These are phyloP conservation scores for Delitschia confertaspora DNA, from an alignment of 495 filamentous ascomycete genomes.

Conservation along the genomic window DNA sequence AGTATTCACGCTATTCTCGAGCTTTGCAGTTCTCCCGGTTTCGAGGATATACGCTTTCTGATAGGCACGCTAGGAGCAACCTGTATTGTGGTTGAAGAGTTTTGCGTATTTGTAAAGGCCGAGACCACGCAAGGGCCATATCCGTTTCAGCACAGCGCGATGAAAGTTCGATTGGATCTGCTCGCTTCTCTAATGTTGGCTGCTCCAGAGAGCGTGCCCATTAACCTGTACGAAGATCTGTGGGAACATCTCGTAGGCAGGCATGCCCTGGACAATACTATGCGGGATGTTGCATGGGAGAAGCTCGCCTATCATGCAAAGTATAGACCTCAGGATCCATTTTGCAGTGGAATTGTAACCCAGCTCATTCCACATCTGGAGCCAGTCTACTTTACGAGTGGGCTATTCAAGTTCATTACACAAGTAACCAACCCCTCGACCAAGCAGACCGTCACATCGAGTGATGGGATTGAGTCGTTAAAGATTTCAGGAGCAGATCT, in stretches of 20 bases:
- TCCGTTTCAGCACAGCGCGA: background rate
- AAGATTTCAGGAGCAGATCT: conserved; percentile 59
- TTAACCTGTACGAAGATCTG: conserved; percentile 11
- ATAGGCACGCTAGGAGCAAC: conserved; percentile 10
- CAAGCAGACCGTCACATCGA: background rate
- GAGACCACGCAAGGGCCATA: conserved; percentile 1
- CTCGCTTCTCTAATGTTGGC: conserved; percentile 7
- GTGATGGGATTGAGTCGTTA: conserved; percentile 37
- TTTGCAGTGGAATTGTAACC: conserved; percentile 56
- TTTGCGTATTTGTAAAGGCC: conserved; percentile 23
- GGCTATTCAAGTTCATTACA: conserved; percentile 59
- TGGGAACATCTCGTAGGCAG: conserved; percentile 27
- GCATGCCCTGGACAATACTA: conserved; percentile 43
- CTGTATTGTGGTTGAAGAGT: conserved; percentile 26
- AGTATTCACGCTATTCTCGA: conserved; percentile 20
- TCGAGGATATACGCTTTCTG: conserved; percentile 12
- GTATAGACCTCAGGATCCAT: conserved; percentile 28
- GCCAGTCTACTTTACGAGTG: conserved; percentile 55
- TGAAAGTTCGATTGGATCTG: conserved; percentile 21
- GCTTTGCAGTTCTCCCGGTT: conserved; percentile 1
- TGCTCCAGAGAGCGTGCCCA: conserved; percentile 12
- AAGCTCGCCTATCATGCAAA: conserved; percentile 10
- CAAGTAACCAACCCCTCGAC: conserved; percentile 33
- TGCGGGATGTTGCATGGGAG: conserved; percentile 55
- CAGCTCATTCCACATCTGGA: conserved; percentile 56